A percentile compares a stretch with the other conserved stretches of the same genome.
Evolutionary conservation across 164 flowering plant genomes (phyloP).

Genomic region (Magnolia sinica): DNA sequence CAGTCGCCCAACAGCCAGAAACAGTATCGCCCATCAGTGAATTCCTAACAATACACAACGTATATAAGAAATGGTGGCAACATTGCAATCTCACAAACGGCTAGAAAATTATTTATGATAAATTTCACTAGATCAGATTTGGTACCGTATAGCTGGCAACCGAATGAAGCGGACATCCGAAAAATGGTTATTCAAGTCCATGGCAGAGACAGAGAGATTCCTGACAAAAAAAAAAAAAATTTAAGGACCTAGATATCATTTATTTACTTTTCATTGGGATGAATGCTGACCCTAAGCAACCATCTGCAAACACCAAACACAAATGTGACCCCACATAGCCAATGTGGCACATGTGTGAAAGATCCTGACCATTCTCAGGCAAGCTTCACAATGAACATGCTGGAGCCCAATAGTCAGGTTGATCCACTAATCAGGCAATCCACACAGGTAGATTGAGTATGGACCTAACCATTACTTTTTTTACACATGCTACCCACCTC

Average conservation of each 20-base stretch:
- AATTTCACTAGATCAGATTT: neutral
- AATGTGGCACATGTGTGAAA: neutral
- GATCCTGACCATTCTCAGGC: neutral
- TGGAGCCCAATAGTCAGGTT: too few relatives aligned
- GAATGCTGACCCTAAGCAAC: neutral
- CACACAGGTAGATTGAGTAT: too few relatives aligned
- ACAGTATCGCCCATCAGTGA: conserved; percentile 60
- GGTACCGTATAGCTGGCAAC: conserved; percentile 64
- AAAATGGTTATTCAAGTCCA: conserved; percentile 61
- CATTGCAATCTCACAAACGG: neutral
- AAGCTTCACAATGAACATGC: too few relatives aligned
- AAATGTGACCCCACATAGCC: too few relatives aligned
- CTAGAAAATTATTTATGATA: neutral
- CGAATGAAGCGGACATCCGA: conserved; percentile 77
- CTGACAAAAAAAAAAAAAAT: conserved; percentile 27
- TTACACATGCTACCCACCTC: too few relatives aligned
- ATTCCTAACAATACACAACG: conserved; percentile 42
- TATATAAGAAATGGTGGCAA: neutral
- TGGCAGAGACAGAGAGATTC: conserved; percentile 49
- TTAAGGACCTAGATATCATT: neutral
- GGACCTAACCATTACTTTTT: too few relatives aligned
- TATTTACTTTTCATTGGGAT: neutral
- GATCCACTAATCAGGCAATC: too few relatives aligned
- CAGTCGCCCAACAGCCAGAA: conserved; percentile 91
- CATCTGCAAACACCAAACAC: neutral